Conservation (phyloP, 1,139 yeast species). For the Yamadazyma diospyri region DNA sequence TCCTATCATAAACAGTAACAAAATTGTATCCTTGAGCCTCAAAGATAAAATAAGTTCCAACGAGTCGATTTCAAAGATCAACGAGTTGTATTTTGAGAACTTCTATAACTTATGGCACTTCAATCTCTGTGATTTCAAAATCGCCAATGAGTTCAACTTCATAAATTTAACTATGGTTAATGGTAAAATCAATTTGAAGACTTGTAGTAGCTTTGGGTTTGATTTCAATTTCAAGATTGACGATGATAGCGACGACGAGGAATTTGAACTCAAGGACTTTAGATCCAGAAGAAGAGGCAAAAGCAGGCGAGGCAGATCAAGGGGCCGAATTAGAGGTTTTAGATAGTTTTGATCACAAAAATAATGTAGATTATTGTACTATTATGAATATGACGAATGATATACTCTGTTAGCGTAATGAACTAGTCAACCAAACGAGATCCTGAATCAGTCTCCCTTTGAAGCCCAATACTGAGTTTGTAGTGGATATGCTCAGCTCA, state of each 20-base stretch:
- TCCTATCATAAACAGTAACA: conserved; percentile 52
- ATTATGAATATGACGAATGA: no score
- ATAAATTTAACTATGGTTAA: conserved; percentile 26
- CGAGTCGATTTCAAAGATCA: conserved; percentile 31
- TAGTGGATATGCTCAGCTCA: no score
- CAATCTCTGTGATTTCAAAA: conserved; percentile 56
- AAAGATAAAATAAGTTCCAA: conserved; percentile 16
- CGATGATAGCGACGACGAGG: conserved; percentile 12
- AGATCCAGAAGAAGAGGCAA: conserved; percentile 13
- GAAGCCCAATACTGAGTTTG: no score
- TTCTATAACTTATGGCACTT: conserved; percentile 78
- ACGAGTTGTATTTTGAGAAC: conserved; percentile 58
- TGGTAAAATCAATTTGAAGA: conserved; percentile 23
- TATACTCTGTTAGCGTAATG: no score
- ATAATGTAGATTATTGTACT: no score
- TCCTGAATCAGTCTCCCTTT: no score
- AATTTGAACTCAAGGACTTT: conserved; percentile 12
- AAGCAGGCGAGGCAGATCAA: conserved; percentile 18
- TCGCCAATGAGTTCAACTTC: conserved; percentile 21
- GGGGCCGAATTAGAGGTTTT: conserved; percentile 16
- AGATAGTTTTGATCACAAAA: conserved; percentile 8
- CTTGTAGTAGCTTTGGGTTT: conserved; percentile 33
- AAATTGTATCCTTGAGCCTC: conserved; percentile 40
- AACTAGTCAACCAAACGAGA: conserved; percentile 1
- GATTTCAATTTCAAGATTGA: conserved; percentile 26